Evolutionary conservation across 495 filamentous ascomycete genomes (phyloP).

Genomic region (Aspergillus taichungensis): DNA sequence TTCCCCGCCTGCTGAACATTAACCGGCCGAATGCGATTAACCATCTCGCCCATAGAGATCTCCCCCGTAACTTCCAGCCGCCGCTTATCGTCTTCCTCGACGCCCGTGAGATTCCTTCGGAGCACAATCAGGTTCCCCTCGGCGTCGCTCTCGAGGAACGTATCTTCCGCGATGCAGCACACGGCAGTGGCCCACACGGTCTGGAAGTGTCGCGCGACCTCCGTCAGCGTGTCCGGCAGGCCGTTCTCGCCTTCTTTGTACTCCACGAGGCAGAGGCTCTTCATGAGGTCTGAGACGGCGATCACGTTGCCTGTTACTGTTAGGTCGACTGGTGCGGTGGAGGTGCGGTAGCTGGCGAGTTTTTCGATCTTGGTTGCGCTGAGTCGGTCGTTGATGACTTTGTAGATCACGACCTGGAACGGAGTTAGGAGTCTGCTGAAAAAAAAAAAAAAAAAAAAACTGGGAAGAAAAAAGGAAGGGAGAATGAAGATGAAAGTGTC

Average conservation of each 20-base stretch:
- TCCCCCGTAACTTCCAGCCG: constrained; percentile 69
- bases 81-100: constrained; percentile 62
- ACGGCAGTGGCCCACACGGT: constrained; percentile 77
- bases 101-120: constrained; percentile 57
- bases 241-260: constrained; percentile 43
- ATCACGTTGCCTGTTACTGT: constrained; percentile 59
- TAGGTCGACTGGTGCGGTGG: constrained; percentile 82
- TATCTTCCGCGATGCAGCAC: constrained; percentile 58
- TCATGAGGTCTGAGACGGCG: constrained; percentile 88
- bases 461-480: too few species aligned
- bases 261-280: constrained; percentile 71
- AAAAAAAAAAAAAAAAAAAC: not conserved
- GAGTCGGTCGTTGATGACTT: constrained; percentile 39
- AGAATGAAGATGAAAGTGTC: not conserved
- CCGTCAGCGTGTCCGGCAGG: constrained; percentile 45
- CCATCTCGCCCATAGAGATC: constrained; percentile 81
- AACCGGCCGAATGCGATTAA: constrained; percentile 68
- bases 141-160: constrained; percentile 70
- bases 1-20: constrained; percentile 48
- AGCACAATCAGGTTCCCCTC: constrained; percentile 83
- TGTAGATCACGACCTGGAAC: constrained; percentile 48
- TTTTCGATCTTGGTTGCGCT: constrained; percentile 48
- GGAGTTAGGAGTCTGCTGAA: constrained; percentile 4
- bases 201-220: constrained; percentile 73
- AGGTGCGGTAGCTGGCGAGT: constrained; percentile 64